Evolutionary conservation across 805 yeast genomes (phyloP).

Genomic region (Lipomyces kockii): DNA sequence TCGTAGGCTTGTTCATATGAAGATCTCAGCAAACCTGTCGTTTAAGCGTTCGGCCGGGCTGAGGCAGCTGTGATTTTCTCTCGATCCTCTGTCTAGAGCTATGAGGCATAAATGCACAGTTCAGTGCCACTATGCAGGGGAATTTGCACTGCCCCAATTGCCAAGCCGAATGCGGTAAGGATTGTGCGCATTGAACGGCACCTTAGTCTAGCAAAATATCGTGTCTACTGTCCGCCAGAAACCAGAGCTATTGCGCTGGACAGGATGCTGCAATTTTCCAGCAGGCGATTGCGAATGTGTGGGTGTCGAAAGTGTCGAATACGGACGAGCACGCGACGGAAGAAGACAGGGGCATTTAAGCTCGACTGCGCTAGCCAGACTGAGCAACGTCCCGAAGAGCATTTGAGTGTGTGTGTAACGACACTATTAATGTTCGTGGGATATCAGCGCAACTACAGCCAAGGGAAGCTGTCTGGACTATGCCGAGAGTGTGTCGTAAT

Average conservation of each 20-base stretch:
- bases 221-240: neutral
- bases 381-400: no score
- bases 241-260: neutral
- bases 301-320: neutral
- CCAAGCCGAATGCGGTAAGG: constrained; percentile 5
- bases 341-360: neutral
- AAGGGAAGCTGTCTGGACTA: neutral
- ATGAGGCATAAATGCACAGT: neutral
- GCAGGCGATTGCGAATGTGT: neutral
- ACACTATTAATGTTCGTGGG: neutral
- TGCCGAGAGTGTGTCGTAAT: neutral
- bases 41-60: neutral
- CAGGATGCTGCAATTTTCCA: neutral
- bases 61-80: no score
- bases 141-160: constrained; percentile 9
- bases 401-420: no score
- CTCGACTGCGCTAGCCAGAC: neutral
- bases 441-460: neutral
- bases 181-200: neutral
- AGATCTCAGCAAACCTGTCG: no score
- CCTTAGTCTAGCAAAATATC: neutral
- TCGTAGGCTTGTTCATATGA: no score
- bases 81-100: no score
- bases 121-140: neutral
- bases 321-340: neutral